Evolutionary conservation across 257 asterid genomes (phyloP).

Genomic region (Solanum chilense): DNA sequence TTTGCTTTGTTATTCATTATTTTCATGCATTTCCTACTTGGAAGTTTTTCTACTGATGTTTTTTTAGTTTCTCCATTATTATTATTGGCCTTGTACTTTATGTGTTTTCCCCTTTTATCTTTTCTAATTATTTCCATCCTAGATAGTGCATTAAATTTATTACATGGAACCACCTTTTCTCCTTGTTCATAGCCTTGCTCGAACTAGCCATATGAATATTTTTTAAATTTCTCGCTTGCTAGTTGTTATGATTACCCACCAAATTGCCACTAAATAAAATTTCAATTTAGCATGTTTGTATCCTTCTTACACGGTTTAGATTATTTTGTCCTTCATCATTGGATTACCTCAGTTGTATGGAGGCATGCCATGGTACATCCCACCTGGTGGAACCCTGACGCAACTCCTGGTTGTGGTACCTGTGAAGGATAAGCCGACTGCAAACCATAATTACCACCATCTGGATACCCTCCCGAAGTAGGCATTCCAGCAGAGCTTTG

Average conservation of each 20-base stretch:
- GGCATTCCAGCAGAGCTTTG: slow-evolving; percentile 56
- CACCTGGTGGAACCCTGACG: slow-evolving; percentile 61
- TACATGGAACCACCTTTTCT: not conserved
- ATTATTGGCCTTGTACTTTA: not conserved
- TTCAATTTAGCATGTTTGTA: not conserved
- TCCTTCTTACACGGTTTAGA: not conserved
- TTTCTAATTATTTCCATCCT: not conserved
- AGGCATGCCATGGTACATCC: slow-evolving; percentile 70
- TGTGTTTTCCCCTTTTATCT: not conserved
- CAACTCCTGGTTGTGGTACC: slow-evolving; percentile 44
- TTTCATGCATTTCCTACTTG: not conserved
- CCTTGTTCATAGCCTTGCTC: not conserved
- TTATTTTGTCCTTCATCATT: not conserved
- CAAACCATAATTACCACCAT: slow-evolving; percentile 52
- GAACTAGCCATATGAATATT: not conserved
- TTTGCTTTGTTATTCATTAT: too few species aligned
- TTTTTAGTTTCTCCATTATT: not conserved
- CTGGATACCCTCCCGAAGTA: slow-evolving; percentile 66
- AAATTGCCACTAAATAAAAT: not conserved
- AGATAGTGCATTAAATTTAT: not conserved
- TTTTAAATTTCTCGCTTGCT: not conserved
- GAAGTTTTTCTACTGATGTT: not conserved
- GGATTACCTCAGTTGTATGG: slow-evolving; percentile 78
- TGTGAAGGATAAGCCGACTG: slow-evolving; percentile 45
- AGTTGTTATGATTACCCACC: not conserved